A percentile compares a stretch with the other conserved stretches of the same genome.
Evolutionary conservation across 1,284 basidiomycete genomes (phyloP).

Genomic region (Leucoagaricus sp.): DNA sequence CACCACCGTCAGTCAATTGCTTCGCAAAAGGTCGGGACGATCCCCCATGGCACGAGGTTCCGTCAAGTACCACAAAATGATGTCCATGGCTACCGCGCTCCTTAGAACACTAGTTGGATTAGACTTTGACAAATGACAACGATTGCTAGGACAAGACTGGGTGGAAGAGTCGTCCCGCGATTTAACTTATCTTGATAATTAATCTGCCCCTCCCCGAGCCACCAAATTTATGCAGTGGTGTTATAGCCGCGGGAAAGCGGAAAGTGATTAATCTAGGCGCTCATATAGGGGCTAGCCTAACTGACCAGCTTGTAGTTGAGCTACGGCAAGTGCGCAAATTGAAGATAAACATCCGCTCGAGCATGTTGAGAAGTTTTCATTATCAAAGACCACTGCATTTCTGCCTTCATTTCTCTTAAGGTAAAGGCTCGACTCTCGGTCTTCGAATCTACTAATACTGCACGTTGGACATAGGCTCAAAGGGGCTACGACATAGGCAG

Average conservation of each 20-base stretch:
- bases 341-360: neutral
- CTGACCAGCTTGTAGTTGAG: neutral
- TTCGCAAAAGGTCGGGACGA: neutral
- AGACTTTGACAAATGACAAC: conserved; percentile 16
- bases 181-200: too few relatives aligned
- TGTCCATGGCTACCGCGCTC: conserved; percentile 13
- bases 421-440: neutral
- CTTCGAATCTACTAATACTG: neutral
- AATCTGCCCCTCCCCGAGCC: too few relatives aligned
- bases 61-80: neutral
- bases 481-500: too few relatives aligned
- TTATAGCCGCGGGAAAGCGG: neutral
- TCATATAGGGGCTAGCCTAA: neutral
- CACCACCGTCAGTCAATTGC: too few relatives aligned
- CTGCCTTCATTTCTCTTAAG: neutral
- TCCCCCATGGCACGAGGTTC: conserved; percentile 8
- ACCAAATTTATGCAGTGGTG: neutral
- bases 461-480: neutral
- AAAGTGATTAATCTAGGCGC: neutral
- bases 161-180: too few relatives aligned
- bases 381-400: too few relatives aligned
- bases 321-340: neutral
- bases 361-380: too few relatives aligned
- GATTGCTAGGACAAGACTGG: too few relatives aligned
- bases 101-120: neutral